Percentiles rank a stretch among this genome's conserved stretches.
Evolutionary conservation across 2,329 filamentous ascomycete species (phyloP).

Genomic region (Elsinoe arachidis): DNA sequence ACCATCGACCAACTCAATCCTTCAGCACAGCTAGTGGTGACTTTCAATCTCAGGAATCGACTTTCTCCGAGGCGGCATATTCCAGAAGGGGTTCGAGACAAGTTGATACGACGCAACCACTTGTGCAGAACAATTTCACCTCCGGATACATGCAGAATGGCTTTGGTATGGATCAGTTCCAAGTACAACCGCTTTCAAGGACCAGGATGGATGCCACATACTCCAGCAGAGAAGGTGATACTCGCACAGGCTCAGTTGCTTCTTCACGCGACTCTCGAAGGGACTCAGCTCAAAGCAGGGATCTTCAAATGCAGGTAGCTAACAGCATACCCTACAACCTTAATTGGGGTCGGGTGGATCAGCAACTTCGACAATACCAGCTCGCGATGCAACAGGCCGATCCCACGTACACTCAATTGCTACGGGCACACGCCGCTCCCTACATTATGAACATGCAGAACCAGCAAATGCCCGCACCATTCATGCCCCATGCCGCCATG

Average conservation of each 20-base stretch:
- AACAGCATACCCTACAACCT: slow-evolving; percentile 23
- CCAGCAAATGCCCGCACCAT: slow-evolving; percentile 28
- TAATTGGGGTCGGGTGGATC: slow-evolving; percentile 25
- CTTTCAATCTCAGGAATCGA: slow-evolving; percentile 1
- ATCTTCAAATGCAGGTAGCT: slow-evolving; percentile 29
- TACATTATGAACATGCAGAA: slow-evolving; percentile 28
- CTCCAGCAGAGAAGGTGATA: background rate
- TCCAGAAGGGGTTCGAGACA: slow-evolving; percentile 9
- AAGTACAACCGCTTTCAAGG: background rate
- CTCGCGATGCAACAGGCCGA: background rate
- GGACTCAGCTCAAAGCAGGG: slow-evolving; percentile 26
- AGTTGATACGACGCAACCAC: background rate
- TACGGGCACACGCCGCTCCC: slow-evolving; percentile 27
- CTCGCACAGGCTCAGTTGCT: background rate
- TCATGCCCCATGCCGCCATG: slow-evolving; percentile 21
- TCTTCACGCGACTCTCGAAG: slow-evolving; percentile 11
- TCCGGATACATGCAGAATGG: background rate
- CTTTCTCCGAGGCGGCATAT: background rate
- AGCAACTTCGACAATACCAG: slow-evolving; percentile 19
- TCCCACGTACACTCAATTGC: slow-evolving; percentile 18
- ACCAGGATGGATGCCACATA: slow-evolving; percentile 1
- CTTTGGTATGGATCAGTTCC: background rate
- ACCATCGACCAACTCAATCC: slow-evolving; percentile 25
- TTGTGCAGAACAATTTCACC: background rate
- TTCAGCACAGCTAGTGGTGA: slow-evolving; percentile 6